These are phyloP conservation scores for Peniophora sp. DNA, from an alignment of 1,284 basidiomycete species.

Conservation along the genomic window DNA sequence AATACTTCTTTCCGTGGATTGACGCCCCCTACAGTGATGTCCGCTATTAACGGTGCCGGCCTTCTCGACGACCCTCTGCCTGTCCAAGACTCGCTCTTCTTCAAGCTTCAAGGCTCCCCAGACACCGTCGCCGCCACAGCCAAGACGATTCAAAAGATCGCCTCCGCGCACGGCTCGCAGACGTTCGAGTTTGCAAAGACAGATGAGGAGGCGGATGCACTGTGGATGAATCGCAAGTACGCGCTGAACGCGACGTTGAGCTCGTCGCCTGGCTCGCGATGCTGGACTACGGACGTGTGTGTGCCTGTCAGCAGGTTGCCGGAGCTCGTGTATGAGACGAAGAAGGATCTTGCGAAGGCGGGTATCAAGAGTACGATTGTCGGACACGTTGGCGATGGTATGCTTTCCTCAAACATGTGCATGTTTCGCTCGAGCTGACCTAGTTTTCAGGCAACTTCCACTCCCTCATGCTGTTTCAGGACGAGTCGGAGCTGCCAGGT, in stretches of 20 bases:
- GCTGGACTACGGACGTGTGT: conserved; percentile 88
- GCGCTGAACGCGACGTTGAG: conserved; percentile 71
- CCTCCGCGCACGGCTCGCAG: conserved; percentile 59
- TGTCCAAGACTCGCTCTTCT: conserved; percentile 76
- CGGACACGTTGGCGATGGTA: conserved; percentile 84
- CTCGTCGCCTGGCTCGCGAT: conserved; percentile 53
- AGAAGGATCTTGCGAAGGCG: conserved; percentile 60
- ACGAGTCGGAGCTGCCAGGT: conserved; percentile 47
- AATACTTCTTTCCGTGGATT: too few species aligned
- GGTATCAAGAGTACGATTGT: conserved; percentile 68
- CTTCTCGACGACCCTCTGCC: conserved; percentile 54
- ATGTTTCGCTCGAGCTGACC: conserved; percentile 5
- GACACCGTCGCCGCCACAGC: conserved; percentile 58
- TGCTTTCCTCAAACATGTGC: conserved; percentile 14
- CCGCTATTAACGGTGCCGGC: conserved; percentile 65
- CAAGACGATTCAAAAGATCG: conserved; percentile 49
- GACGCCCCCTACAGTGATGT: conserved; percentile 47
- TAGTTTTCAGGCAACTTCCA: conserved; percentile 49
- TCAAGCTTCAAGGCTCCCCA: conserved; percentile 80
- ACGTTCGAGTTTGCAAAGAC: conserved; percentile 73
- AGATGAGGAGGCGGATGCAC: conserved; percentile 67
- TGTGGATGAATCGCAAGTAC: conserved; percentile 88
- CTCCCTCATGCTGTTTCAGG: conserved; percentile 57
- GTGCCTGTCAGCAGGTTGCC: conserved; percentile 74
- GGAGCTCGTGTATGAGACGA: conserved; percentile 64